Percentiles rank a stretch among this genome's conserved stretches.
Evolutionary conservation across 306 rosid genomes (phyloP).

Genomic region (Glycine tomentella): DNA sequence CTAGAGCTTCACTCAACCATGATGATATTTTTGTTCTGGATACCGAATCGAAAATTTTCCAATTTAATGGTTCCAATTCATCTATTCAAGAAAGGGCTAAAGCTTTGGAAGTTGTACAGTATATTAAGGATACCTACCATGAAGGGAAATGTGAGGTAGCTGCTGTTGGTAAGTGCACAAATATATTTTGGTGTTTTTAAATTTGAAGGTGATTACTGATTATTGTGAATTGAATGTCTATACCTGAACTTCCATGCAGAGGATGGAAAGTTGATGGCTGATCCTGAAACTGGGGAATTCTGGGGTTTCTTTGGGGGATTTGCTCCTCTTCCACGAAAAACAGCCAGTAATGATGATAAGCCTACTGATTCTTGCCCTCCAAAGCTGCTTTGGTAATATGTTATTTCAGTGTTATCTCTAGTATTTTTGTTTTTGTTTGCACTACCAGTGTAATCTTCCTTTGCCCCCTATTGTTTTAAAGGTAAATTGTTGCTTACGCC

Average conservation of each 20-base stretch:
- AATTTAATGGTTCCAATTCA: slow-evolving; percentile 90
- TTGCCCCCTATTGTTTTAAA: slow-evolving; percentile 30
- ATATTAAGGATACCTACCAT: slow-evolving; percentile 85
- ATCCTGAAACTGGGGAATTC: slow-evolving; percentile 91
- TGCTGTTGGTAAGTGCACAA: slow-evolving; percentile 80
- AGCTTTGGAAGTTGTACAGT: slow-evolving; percentile 93
- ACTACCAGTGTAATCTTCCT: slow-evolving; percentile 28
- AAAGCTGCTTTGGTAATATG: slow-evolving; percentile 72
- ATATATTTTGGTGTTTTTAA: slow-evolving; percentile 27
- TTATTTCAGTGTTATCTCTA: slow-evolving; percentile 38
- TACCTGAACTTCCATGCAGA: slow-evolving; percentile 58
- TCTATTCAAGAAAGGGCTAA: slow-evolving; percentile 98
- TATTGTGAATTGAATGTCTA: slow-evolving; percentile 43
- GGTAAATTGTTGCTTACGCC: background rate
- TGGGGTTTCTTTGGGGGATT: slow-evolving; percentile 98
- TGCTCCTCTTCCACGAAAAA: slow-evolving; percentile 91
- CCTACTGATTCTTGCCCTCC: slow-evolving; percentile 63
- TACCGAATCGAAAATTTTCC: slow-evolving; percentile 84
- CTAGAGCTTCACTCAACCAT: slow-evolving; percentile 87
- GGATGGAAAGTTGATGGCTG: slow-evolving; percentile 97
- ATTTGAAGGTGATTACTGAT: slow-evolving; percentile 31
- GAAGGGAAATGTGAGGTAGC: slow-evolving; percentile 94
- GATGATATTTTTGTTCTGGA: slow-evolving; percentile 92
- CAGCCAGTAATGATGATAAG: slow-evolving; percentile 69
- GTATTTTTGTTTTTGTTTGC: slow-evolving; percentile 39